phyloP scores from a whole-genome alignment of 2,329 filamentous ascomycete genomes.

The Phyllosticta citrichinensis region DNA sequence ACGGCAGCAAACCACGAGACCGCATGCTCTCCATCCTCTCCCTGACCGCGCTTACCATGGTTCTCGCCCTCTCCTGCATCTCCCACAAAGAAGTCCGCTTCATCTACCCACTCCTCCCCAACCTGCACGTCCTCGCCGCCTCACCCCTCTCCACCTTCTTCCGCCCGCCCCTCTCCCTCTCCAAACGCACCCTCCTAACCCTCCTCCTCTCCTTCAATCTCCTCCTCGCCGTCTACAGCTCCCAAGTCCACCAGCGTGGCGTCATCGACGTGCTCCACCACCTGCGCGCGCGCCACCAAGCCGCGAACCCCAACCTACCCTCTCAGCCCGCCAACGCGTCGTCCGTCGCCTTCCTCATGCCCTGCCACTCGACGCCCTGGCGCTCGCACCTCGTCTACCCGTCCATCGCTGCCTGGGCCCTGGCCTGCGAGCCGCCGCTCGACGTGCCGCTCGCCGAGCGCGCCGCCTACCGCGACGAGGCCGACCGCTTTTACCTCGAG shows the following conservation, averaged over 20 bases:
- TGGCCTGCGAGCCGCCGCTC: constrained; percentile 85
- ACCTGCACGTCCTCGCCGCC: constrained; percentile 73
- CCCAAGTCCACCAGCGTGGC: constrained; percentile 69
- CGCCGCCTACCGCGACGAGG: constrained; percentile 70
- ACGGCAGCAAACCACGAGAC: background rate
- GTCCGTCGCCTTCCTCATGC: constrained; percentile 70
- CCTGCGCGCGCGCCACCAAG: constrained; percentile 64
- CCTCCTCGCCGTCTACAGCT: constrained; percentile 61
- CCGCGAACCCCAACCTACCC: constrained; percentile 13
- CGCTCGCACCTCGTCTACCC: constrained; percentile 75
- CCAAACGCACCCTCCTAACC: constrained; percentile 39
- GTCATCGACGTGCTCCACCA: constrained; percentile 64
- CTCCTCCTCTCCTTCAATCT: constrained; percentile 46
- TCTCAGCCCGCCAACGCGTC: constrained; percentile 11
- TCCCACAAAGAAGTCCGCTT: constrained; percentile 97
- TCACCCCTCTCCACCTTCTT: constrained; percentile 15
- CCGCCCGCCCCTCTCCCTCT: constrained; percentile 19
- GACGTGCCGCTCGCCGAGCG: constrained; percentile 54
- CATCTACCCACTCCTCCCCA: constrained; percentile 82
- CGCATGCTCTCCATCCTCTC: constrained; percentile 17
- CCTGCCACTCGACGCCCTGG: constrained; percentile 95
- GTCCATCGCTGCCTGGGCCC: constrained; percentile 65
- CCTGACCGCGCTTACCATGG: constrained; percentile 44
- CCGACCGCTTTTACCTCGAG: constrained; percentile 75
- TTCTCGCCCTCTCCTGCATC: constrained; percentile 62